phyloP scores from a whole-genome alignment of 2,329 filamentous ascomycete genomes.

The Botryosphaeria dothidea region DNA sequence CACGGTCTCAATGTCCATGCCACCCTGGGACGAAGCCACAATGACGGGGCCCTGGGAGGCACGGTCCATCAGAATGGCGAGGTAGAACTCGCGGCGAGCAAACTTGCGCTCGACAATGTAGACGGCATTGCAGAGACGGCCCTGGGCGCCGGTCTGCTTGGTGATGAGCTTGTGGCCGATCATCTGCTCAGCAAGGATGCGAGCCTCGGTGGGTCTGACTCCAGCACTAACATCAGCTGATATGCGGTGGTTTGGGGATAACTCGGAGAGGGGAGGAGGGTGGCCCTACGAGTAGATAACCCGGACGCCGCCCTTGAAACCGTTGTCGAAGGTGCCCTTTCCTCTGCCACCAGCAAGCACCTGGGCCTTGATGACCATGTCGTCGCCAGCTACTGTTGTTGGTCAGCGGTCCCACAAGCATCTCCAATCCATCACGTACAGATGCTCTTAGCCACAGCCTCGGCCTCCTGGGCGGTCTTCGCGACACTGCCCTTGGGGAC shows the following conservation, averaged over 20 bases:
- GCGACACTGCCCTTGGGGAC: slow-evolving; percentile 90
- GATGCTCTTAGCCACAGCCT: slow-evolving; percentile 86
- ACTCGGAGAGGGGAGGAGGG: not conserved
- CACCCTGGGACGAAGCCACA: slow-evolving; percentile 95
- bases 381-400: slow-evolving; percentile 63
- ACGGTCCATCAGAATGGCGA: slow-evolving; percentile 98
- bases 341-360: slow-evolving; percentile 96
- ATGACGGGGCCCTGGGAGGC: slow-evolving; percentile 88
- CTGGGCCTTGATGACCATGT: slow-evolving; percentile 99
- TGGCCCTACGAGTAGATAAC: slow-evolving; percentile 88
- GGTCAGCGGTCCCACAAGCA: not conserved
- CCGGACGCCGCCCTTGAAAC: slow-evolving; percentile 96
- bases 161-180: slow-evolving; percentile 99
- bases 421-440: slow-evolving; percentile 50
- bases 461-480: slow-evolving; percentile 79
- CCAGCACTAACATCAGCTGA: slow-evolving; percentile 12
- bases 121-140: slow-evolving; percentile 93
- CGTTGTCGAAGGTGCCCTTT: slow-evolving; percentile 97
- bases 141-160: slow-evolving; percentile 94
- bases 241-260: slow-evolving; percentile 11
- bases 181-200: slow-evolving; percentile 99
- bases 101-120: slow-evolving; percentile 99
- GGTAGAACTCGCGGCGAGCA: slow-evolving; percentile 97
- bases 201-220: slow-evolving; percentile 75
- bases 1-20: slow-evolving; percentile 98